phyloP scores from a whole-genome alignment of 2,329 filamentous ascomycete genomes.

The Aurifilum marmelostoma region DNA sequence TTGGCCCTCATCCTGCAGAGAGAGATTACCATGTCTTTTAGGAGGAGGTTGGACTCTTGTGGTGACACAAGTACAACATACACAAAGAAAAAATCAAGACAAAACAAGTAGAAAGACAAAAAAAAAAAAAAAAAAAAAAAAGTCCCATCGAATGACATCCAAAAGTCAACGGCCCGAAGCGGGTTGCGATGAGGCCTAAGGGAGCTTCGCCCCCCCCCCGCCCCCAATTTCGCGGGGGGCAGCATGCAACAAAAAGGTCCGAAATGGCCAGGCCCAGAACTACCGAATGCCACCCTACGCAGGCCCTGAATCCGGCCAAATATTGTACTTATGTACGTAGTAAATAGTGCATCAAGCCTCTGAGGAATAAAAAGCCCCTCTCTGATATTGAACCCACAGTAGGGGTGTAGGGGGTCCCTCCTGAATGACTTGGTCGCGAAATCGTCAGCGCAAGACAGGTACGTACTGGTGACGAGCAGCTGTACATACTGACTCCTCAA shows the following conservation, averaged over 20 bases:
- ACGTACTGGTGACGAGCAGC: not conserved
- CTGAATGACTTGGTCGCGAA: no score
- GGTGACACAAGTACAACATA: no score
- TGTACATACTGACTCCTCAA: not conserved
- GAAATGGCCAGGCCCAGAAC: not conserved
- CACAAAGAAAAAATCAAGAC: not conserved
- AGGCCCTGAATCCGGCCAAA: not conserved
- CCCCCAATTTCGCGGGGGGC: no score
- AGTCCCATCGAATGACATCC: not conserved
- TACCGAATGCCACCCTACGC: conserved; percentile 1
- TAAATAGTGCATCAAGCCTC: not conserved
- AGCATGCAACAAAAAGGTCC: not conserved
- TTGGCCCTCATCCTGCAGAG: not conserved
- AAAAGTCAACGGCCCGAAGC: not conserved
- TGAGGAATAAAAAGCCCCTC: not conserved
- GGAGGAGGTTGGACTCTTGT: no score
- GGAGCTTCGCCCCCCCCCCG: not conserved
- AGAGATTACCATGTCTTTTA: not conserved
- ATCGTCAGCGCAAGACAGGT: not conserved
- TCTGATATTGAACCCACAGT: not conserved
- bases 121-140: not conserved
- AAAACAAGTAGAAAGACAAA: no score
- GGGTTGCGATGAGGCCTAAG: not conserved
- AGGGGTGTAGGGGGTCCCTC: no score
- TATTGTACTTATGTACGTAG: not conserved